These are phyloP conservation scores for Hypoxylon sp. DNA, from an alignment of 2,329 filamentous ascomycete species.

Conservation along the genomic window DNA sequence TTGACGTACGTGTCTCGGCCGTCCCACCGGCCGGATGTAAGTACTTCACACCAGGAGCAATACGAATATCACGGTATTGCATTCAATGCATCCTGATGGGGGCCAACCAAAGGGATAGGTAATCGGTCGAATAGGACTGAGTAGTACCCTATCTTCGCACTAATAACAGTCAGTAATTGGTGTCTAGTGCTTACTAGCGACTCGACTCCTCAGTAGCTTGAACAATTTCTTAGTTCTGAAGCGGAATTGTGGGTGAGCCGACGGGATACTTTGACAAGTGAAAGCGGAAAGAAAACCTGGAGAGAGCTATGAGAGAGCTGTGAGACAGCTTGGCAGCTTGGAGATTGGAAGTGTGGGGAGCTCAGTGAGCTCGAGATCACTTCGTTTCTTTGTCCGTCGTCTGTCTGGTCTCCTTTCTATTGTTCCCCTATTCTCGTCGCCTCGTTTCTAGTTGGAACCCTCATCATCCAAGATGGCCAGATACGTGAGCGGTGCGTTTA, in stretches of 20 bases:
- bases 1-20: slow-evolving; percentile 7
- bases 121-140: slow-evolving; percentile 14
- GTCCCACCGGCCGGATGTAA: neutral
- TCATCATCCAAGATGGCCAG: slow-evolving; percentile 26
- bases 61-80: no score
- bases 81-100: no score
- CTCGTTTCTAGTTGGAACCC: neutral
- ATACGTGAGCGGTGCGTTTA: slow-evolving; percentile 23
- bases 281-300: neutral
- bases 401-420: neutral
- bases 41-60: no score
- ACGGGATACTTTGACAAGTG: slow-evolving; percentile 1
- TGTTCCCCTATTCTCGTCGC: neutral
- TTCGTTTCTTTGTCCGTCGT: neutral
- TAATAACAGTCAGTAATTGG: no score
- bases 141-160: slow-evolving; percentile 1
- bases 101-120: slow-evolving; percentile 9
- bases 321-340: neutral
- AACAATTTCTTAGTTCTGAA: neutral
- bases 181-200: slow-evolving; percentile 16
- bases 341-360: neutral
- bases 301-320: neutral
- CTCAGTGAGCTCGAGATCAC: no score
- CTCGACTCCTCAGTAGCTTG: neutral
- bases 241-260: neutral